A percentile compares a stretch with the other conserved stretches of the same genome.
These are phyloP conservation scores for Immersiella caudata DNA, from an alignment of 495 filamentous ascomycete species.

Conservation along the genomic window DNA sequence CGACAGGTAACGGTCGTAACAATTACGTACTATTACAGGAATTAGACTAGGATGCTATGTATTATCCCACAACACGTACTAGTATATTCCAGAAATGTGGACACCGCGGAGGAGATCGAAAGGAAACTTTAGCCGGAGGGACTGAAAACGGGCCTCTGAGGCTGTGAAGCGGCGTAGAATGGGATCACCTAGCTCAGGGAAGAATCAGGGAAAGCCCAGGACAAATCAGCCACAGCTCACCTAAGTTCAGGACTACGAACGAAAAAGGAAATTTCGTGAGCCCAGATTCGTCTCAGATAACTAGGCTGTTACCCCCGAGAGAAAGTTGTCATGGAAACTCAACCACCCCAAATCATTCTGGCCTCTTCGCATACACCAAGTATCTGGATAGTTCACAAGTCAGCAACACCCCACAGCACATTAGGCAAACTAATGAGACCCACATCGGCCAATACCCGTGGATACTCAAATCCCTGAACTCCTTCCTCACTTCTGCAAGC, in stretches of 20 bases:
- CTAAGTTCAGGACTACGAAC: not conserved
- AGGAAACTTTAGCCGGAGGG: slow-evolving; percentile 8
- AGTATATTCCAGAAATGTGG: slow-evolving; percentile 10
- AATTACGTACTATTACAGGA: not conserved
- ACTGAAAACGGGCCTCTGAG: slow-evolving; percentile 2
- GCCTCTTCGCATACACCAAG: no score
- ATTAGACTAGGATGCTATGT: not conserved
- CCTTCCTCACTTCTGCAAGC: no score
- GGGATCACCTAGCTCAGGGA: not conserved
- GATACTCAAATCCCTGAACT: no score
- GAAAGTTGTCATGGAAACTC: no score
- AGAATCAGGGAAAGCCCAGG: not conserved
- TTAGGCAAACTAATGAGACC: no score
- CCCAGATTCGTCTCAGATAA: not conserved
- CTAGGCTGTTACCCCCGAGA: not conserved
- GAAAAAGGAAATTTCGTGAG: slow-evolving; percentile 1
- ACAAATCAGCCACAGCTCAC: not conserved
- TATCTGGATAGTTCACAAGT: no score
- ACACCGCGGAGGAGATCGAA: slow-evolving; percentile 7
- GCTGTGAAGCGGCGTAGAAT: not conserved
- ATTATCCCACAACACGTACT: slow-evolving; percentile 9
- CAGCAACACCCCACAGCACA: no score
- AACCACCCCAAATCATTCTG: no score
- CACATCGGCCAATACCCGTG: no score
- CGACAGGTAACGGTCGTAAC: no score